Percentiles rank a stretch among this genome's conserved stretches.
Conservation (phyloP, 2,329 filamentous ascomycete genomes). For the Alternaria atra region DNA sequence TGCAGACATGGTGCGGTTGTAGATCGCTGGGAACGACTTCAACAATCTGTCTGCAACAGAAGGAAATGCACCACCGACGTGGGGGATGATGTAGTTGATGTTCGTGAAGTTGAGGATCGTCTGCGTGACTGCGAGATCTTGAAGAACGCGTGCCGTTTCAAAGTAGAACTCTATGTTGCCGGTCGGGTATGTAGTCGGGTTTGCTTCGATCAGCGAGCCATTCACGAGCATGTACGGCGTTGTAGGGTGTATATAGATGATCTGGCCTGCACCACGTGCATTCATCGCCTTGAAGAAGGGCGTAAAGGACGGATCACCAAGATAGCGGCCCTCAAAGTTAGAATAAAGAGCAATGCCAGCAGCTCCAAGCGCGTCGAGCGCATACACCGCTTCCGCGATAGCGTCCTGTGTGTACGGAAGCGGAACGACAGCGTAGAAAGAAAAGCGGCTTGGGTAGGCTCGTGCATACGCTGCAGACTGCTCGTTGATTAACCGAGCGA, state of each 20-base stretch:
- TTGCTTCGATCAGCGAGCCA: background rate
- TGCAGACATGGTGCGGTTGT: background rate
- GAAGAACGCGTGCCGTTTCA: conserved; percentile 19
- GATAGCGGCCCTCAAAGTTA: too few relatives aligned
- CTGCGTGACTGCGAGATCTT: conserved; percentile 11
- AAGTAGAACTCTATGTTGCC: conserved; percentile 23
- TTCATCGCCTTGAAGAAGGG: too few relatives aligned
- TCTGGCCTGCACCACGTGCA: too few relatives aligned
- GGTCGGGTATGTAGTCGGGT: conserved; percentile 6
- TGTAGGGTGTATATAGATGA: too few relatives aligned
- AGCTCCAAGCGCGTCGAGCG: too few relatives aligned
- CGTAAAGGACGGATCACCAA: too few relatives aligned
- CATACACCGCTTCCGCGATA: background rate
- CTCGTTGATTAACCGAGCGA: conserved; percentile 19
- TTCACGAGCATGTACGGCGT: too few relatives aligned
- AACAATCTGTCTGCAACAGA: conserved; percentile 11
- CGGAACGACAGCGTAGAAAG: conserved; percentile 19
- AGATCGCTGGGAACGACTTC: conserved; percentile 5
- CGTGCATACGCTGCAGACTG: conserved; percentile 9
- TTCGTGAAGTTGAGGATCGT: conserved; percentile 16
- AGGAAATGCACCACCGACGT: conserved; percentile 17
- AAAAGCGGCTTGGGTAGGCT: conserved; percentile 11
- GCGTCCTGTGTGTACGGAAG: conserved; percentile 9
- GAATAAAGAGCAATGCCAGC: too few relatives aligned
- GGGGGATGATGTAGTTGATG: conserved; percentile 18